A percentile compares a stretch with the other conserved stretches of the same genome.
phyloP scores from a whole-genome alignment of 1,284 basidiomycete genomes.

The Rhodotorula sp. region DNA sequence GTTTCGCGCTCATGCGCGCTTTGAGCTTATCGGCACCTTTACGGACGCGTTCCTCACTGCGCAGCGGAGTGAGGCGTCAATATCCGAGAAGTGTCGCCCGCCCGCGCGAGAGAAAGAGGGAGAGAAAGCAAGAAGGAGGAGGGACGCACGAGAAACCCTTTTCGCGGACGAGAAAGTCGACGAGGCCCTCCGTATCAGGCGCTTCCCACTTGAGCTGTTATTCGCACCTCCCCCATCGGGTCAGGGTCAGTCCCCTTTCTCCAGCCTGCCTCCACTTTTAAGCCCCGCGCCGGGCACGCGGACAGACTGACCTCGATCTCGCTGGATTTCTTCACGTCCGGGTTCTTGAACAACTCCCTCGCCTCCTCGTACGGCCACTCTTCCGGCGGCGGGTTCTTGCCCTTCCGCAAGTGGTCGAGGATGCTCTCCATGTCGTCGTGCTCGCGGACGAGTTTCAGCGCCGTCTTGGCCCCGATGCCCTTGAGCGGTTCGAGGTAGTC shows the following conservation, averaged over 20 bases:
- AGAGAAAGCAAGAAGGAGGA: no score
- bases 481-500: conserved; percentile 97
- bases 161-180: conserved; percentile 89
- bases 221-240: not conserved
- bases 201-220: conserved; percentile 85
- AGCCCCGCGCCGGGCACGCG: not conserved
- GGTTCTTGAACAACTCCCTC: conserved; percentile 81
- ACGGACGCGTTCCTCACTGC: conserved; percentile 90
- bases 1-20: conserved; percentile 83
- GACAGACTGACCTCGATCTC: conserved; percentile 69
- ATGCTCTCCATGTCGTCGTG: conserved; percentile 75
- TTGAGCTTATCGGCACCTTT: conserved; percentile 90
- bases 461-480: conserved; percentile 92
- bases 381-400: conserved; percentile 61
- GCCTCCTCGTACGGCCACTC: conserved; percentile 97
- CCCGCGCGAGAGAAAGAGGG: no score
- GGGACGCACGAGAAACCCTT: conserved; percentile 88
- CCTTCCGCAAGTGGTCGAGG: conserved; percentile 65
- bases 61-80: not conserved
- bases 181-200: conserved; percentile 89
- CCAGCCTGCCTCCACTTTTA: no score
- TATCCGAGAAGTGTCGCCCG: not conserved
- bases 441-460: conserved; percentile 87
- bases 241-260: no score
- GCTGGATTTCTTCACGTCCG: conserved; percentile 81